Evolutionary conservation across 1,284 basidiomycete species (phyloP), one percentile per base, ranked within the genome.

Genomic region (Pisolithus thermaeus): DNA sequence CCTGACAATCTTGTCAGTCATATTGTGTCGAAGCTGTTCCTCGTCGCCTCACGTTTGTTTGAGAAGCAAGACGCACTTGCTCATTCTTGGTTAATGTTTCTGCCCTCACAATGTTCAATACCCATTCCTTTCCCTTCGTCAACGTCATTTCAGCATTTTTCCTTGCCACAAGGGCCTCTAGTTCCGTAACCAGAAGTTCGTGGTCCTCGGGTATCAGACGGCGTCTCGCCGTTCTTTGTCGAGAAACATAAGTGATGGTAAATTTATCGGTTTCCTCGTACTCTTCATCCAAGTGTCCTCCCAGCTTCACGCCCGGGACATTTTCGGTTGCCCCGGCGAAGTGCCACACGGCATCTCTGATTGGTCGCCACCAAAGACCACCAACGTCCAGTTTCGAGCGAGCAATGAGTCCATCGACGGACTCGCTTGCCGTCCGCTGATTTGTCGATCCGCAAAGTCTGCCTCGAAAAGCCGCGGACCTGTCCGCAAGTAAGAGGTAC

Each of bases 191-290:
- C 39, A 92, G 68, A 4, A 64, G 69, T 1, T 70, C 67, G 59
- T 91, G 87, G 56, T 84, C 77, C 50, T 79, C 78, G 4, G 73
- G 63, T 3, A 81, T 73, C 56, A 92, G 69, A 58, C 77, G 77
- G 48, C 89, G 68, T 39, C 79, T 62, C 4, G 18, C 18, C 18
- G 71, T 67, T 3, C 71, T 71, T 68, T 91, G 89, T 35, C 89
- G 74, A 51, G 79, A 82, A 58, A 91, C 83, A 61, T 92, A 92
- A 12, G 85, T 88, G 46, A 91, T 79, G 11, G 88, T 76, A 4
- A 88, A 70, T 53, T 69, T 73, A 40, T 68, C 68, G 12, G 70
- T 74, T 59, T 72, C 70, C 2, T 73, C 69, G 5, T 74, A 61
- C 37, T 52, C 57, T 48, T 63, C 62, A 49, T 61, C 66, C 30